These are phyloP conservation scores for Chalciporus piperatus DNA, from an alignment of 768 basidiomycete genomes.

Conservation along the genomic window DNA sequence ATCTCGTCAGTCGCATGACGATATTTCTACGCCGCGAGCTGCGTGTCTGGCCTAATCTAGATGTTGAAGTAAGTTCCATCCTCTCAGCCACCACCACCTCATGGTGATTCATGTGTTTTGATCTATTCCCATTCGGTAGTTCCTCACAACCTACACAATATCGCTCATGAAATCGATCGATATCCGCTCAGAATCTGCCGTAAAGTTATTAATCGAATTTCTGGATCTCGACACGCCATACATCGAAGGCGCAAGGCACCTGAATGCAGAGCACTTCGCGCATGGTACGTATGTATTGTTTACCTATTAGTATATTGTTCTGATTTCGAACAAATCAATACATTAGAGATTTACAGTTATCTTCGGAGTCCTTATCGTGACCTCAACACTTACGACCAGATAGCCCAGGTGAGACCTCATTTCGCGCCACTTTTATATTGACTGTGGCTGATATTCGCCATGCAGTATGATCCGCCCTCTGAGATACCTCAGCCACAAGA, in stretches of 20 bases:
- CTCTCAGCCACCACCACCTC: not conserved
- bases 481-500: conserved; percentile 37
- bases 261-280: conserved; percentile 89
- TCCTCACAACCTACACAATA: conserved; percentile 83
- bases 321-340: conserved; percentile 1
- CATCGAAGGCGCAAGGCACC: conserved; percentile 50
- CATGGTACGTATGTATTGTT: conserved; percentile 63
- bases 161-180: conserved; percentile 92
- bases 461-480: conserved; percentile 58
- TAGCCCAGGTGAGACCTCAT: conserved; percentile 62
- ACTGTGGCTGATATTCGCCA: conserved; percentile 4
- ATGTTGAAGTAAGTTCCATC: conserved; percentile 67
- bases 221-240: conserved; percentile 73
- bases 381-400: conserved; percentile 74
- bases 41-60: conserved; percentile 83
- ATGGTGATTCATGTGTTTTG: conserved; percentile 7
- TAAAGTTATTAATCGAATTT: conserved; percentile 83
- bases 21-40: conserved; percentile 83
- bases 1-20: conserved; percentile 72
- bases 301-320: not conserved
- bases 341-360: conserved; percentile 81
- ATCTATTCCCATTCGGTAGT: conserved; percentile 45
- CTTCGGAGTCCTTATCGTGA: conserved; percentile 87
- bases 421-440: not conserved
- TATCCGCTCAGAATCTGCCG: conserved; percentile 84